Evolutionary conservation across 139 green algal species (phyloP).

Genomic region (Picochlorum sp.): DNA sequence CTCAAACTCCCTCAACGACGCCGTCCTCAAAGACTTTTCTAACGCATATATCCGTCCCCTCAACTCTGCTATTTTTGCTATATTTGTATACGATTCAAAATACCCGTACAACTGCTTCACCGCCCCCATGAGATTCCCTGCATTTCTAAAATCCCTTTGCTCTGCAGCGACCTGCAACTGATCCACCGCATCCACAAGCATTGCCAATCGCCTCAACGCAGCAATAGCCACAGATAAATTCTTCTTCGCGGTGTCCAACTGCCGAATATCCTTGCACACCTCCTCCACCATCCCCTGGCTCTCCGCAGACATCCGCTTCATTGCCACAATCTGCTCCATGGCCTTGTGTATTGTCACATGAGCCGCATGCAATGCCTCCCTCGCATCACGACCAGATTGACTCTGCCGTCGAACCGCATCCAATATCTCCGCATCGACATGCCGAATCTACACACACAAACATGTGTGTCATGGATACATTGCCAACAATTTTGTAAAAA

Average conservation of each 20-base stretch:
- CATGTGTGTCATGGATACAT: neutral
- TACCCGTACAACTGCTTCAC: slow-evolving; percentile 86
- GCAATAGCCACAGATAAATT: slow-evolving; percentile 95
- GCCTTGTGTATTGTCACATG: slow-evolving; percentile 73
- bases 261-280: slow-evolving; percentile 94
- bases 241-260: slow-evolving; percentile 93
- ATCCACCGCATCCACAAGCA: slow-evolving; percentile 79
- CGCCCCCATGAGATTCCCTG: slow-evolving; percentile 86
- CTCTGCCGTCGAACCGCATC: slow-evolving; percentile 75
- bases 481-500: no score
- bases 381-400: slow-evolving; percentile 51
- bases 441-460: slow-evolving; percentile 51
- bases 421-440: slow-evolving; percentile 87
- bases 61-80: slow-evolving; percentile 78
- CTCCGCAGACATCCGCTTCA: slow-evolving; percentile 81
- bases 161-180: slow-evolving; percentile 55
- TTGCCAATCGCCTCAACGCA: slow-evolving; percentile 79
- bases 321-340: slow-evolving; percentile 68
- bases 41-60: slow-evolving; percentile 44
- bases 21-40: slow-evolving; percentile 31
- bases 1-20: slow-evolving; percentile 54
- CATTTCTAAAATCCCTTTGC: slow-evolving; percentile 76
- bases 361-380: slow-evolving; percentile 49
- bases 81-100: slow-evolving; percentile 78
- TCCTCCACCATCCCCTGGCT: slow-evolving; percentile 94